Conservation (phyloP, 2,329 filamentous ascomycete species). For the Harringtonia lauricola region DNA sequence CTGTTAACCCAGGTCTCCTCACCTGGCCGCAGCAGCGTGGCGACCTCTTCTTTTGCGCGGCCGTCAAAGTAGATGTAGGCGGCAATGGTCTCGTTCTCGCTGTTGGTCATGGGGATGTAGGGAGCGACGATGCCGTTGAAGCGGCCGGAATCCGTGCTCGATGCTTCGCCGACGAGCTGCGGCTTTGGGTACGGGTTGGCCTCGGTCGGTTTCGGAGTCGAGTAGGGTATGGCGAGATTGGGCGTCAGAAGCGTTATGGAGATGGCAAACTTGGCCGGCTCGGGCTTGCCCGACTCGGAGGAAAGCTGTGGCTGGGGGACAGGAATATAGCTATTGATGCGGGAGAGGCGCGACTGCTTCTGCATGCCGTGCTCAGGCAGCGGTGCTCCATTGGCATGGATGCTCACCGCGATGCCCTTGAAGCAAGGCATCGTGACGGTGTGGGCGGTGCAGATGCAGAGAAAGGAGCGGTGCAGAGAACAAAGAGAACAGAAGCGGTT, state of each 20-base stretch:
- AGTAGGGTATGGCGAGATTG: slow-evolving; percentile 83
- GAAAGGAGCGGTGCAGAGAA: background rate
- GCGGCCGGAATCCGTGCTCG: slow-evolving; percentile 35
- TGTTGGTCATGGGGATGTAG: slow-evolving; percentile 86
- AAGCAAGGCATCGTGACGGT: slow-evolving; percentile 72
- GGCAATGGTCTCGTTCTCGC: slow-evolving; percentile 91
- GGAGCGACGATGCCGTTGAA: slow-evolving; percentile 54
- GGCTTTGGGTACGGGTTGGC: slow-evolving; percentile 72
- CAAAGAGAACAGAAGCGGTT: no score
- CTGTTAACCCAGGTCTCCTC: slow-evolving; percentile 99
- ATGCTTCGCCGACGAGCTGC: slow-evolving; percentile 31
- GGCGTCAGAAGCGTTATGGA: slow-evolving; percentile 92
- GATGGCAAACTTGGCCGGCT: slow-evolving; percentile 94
- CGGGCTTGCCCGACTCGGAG: slow-evolving; percentile 60
- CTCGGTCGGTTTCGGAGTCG: slow-evolving; percentile 67
- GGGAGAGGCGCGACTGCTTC: slow-evolving; percentile 79
- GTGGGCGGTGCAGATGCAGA: background rate
- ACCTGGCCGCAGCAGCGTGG: slow-evolving; percentile 79
- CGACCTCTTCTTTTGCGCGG: slow-evolving; percentile 89
- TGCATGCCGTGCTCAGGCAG: slow-evolving; percentile 91
- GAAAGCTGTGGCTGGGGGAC: slow-evolving; percentile 80
- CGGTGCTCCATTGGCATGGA: slow-evolving; percentile 71
- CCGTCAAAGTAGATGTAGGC: slow-evolving; percentile 98
- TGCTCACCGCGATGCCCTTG: slow-evolving; percentile 96
- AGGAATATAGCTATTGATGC: slow-evolving; percentile 95